Evolutionary conservation across 2,329 filamentous ascomycete genomes (phyloP).

Genomic region (Anthostomella pinea): DNA sequence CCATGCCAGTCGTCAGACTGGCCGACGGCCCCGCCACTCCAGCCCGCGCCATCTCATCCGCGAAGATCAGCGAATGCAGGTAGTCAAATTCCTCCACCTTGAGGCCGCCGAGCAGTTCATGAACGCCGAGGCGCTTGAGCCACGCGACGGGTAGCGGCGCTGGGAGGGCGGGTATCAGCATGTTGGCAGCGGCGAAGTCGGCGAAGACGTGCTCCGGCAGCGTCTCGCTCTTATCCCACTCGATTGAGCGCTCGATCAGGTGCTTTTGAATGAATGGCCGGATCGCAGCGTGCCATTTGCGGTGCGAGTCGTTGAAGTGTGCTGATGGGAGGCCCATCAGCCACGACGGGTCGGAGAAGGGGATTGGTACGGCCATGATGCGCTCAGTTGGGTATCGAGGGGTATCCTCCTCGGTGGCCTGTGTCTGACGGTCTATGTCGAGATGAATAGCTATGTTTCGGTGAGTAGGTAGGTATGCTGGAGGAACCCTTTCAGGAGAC

Average conservation of each 20-base stretch:
- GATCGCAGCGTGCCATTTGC: slow-evolving; percentile 64
- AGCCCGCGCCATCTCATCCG: slow-evolving; percentile 66
- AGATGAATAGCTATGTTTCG: too few species aligned
- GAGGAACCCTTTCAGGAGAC: too few species aligned
- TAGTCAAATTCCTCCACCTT: slow-evolving; percentile 74
- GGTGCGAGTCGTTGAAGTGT: slow-evolving; percentile 66
- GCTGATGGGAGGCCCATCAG: slow-evolving; percentile 67
- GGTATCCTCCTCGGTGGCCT: too few species aligned
- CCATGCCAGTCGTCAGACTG: slow-evolving; percentile 68
- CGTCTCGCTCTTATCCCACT: slow-evolving; percentile 66
- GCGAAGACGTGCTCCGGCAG: slow-evolving; percentile 63
- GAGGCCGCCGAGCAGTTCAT: slow-evolving; percentile 62
- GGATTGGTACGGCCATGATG: slow-evolving; percentile 40
- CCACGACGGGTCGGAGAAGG: slow-evolving; percentile 73
- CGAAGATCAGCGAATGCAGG: slow-evolving; percentile 67
- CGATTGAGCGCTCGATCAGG: slow-evolving; percentile 58
- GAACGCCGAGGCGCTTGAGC: slow-evolving; percentile 63
- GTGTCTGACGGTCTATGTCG: too few species aligned
- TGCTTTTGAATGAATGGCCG: slow-evolving; percentile 64
- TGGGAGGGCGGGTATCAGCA: slow-evolving; percentile 68
- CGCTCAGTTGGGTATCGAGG: too few species aligned
- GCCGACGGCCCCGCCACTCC: slow-evolving; percentile 62
- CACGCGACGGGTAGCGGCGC: slow-evolving; percentile 66
- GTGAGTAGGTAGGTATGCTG: too few species aligned
- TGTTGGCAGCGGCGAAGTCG: slow-evolving; percentile 62